Evolutionary conservation across 139 green algal genomes (phyloP), one percentile per base, ranked within the genome.

Genomic region (Microglena sp.): DNA sequence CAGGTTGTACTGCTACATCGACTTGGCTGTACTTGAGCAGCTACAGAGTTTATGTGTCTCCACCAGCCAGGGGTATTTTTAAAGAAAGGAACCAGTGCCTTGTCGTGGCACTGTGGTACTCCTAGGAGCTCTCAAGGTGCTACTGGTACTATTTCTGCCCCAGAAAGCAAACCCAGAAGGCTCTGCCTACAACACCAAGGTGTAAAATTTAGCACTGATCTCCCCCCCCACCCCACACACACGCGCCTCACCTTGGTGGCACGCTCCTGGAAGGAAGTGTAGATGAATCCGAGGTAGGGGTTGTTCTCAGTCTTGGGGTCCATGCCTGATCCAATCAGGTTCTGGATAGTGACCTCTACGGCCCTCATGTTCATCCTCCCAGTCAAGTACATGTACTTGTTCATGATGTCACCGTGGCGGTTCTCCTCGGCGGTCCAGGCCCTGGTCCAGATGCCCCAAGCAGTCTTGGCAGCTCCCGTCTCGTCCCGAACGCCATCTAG

Each of bases 251-350:
- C 77, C 79, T 96, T 97, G 50, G 93, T 98, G 18, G 93, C 93
- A 27, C 89, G 79, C 76, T 96, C 89, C 84, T 95, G 89, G 86
- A 99, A 99, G 26, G 87, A 95, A 2, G 93, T 99, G 90, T 99
- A 99, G 36, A 95, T 75, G 72, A 97, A 99, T 68, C 93, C 93
- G 21, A 97, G 74, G 84, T 99, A 99, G 3, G 93, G 88, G 84
- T 98, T 98, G 90, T 99, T 98, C 75, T 99, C 93, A 4, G 89
- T 95, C 79, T 95, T 94, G 66, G 89, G 89, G 76, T 94, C 82
- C 93, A 99, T 98, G 59, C 93, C 93, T 61, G 65, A 84, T 28
- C 86, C 84, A 55, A 99, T 98, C 62, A 99, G 83, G 78, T 97
- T 97, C 79, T 99, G 93, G 61, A 98, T 96, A 28, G 93, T 99